Percentiles rank a stretch among this genome's conserved stretches.
phyloP scores from a whole-genome alignment of 1,284 basidiomycete genomes.

The Cryptococcus sp. region DNA sequence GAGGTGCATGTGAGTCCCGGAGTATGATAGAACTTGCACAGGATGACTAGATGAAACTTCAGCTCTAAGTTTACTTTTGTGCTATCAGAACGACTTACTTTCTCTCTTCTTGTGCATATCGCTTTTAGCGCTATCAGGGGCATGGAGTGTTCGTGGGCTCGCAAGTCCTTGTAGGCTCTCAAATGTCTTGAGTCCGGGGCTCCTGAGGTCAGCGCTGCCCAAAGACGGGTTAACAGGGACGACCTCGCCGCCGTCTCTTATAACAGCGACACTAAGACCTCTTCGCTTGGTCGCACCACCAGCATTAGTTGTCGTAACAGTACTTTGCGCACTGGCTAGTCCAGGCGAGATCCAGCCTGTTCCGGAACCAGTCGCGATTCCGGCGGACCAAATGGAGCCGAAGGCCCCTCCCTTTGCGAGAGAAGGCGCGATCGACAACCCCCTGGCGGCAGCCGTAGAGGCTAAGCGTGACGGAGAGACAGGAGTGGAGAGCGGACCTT shows the following conservation, averaged over 20 bases:
- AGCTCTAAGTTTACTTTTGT: not conserved
- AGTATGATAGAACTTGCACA: constrained; percentile 54
- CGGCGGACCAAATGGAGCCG: constrained; percentile 38
- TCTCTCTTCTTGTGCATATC: constrained; percentile 22
- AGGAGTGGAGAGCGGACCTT: constrained; percentile 14
- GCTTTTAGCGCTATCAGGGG: constrained; percentile 14
- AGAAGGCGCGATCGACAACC: constrained; percentile 31
- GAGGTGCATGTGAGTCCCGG: constrained; percentile 52
- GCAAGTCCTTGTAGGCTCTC: no score
- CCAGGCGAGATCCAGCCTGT: constrained; percentile 36
- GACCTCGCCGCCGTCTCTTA: constrained; percentile 36
- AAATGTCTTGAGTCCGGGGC: constrained; percentile 3
- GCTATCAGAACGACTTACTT: constrained; percentile 21
- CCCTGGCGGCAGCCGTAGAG: constrained; percentile 25
- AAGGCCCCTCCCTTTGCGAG: constrained; percentile 16
- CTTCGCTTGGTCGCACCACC: constrained; percentile 24
- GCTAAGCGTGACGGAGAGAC: constrained; percentile 23
- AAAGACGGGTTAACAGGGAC: constrained; percentile 32
- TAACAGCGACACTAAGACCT: constrained; percentile 43
- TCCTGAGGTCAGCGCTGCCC: constrained; percentile 7
- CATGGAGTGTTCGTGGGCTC: not conserved
- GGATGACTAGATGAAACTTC: constrained; percentile 37
- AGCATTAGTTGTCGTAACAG: constrained; percentile 1
- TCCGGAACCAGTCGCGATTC: constrained; percentile 10
- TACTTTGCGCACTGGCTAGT: constrained; percentile 7